These are phyloP conservation scores for Acer negundo DNA, from an alignment of 345 rosid genomes.

Conservation along the genomic window DNA sequence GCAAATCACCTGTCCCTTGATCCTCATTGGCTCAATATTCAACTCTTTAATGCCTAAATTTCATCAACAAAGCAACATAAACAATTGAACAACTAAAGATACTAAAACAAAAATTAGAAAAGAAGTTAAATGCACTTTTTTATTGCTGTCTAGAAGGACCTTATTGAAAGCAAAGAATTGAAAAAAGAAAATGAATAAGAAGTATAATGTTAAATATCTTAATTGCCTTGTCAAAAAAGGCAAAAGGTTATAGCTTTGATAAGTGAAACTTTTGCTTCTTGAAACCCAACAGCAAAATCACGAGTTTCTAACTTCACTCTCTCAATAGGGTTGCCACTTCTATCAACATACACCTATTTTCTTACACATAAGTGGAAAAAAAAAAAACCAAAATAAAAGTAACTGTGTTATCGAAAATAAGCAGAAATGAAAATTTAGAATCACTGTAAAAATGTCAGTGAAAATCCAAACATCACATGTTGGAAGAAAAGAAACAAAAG, in stretches of 20 bases:
- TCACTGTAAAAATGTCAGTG: neutral
- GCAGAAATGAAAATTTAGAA: neutral
- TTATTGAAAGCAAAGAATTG: neutral
- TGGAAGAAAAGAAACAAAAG: neutral
- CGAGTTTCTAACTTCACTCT: neutral
- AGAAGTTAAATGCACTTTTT: neutral
- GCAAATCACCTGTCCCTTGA: slow-evolving; percentile 74
- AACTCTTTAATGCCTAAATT: slow-evolving; percentile 65
- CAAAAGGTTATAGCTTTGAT: neutral
- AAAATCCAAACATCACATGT: neutral
- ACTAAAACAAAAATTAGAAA: no score
- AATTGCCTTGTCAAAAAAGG: neutral
- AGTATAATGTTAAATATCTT: neutral
- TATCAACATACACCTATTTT: neutral
- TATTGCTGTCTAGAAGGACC: neutral
- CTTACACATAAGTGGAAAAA: neutral
- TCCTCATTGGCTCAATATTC: slow-evolving; percentile 80
- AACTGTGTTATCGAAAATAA: neutral
- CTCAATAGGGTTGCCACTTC: neutral
- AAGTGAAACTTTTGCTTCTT: neutral
- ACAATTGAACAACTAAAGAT: slow-evolving; percentile 3
- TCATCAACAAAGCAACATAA: neutral
- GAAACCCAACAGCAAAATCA: neutral
- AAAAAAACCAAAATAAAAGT: neutral
- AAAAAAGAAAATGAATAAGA: neutral